phyloP scores from a whole-genome alignment of 2,329 filamentous ascomycete species.

The Monosporascus sp. region DNA sequence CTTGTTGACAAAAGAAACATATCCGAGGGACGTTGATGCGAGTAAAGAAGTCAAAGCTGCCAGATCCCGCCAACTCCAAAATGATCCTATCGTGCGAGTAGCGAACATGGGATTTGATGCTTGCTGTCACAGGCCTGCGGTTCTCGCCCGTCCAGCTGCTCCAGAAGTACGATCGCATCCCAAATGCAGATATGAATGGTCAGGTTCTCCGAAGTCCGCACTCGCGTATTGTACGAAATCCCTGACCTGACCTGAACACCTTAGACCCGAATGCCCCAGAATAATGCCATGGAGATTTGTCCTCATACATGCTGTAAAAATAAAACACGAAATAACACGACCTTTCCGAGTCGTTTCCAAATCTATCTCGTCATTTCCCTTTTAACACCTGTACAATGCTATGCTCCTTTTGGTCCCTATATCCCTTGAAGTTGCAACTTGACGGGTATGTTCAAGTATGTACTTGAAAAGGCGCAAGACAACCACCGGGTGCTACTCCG shows the following conservation, averaged over 20 bases:
- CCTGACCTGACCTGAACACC: neutral
- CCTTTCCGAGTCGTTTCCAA: constrained; percentile 9
- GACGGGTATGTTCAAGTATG: constrained; percentile 4
- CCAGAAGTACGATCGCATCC: neutral
- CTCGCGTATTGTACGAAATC: neutral
- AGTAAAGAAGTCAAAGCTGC: neutral
- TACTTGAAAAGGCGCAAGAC: constrained; percentile 9
- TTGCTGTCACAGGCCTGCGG: neutral
- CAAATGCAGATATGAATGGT: neutral
- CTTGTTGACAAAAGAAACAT: neutral
- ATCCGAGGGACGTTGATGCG: neutral
- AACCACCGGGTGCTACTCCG: neutral
- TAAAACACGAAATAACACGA: neutral
- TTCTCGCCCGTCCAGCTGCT: neutral
- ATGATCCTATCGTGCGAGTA: neutral
- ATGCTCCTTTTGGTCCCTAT: constrained; percentile 10
- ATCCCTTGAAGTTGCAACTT: constrained; percentile 5
- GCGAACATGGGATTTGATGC: neutral
- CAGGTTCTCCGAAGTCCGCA: neutral
- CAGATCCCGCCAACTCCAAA: neutral
- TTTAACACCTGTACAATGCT: constrained; percentile 24
- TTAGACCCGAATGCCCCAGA: neutral
- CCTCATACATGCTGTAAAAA: neutral
- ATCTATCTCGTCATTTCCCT: constrained; percentile 19
- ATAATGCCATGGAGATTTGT: neutral